A percentile compares a stretch with the other conserved stretches of the same genome.
These are phyloP conservation scores for Vigna mungo DNA, from an alignment of 306 rosid genomes.

Conservation along the genomic window DNA sequence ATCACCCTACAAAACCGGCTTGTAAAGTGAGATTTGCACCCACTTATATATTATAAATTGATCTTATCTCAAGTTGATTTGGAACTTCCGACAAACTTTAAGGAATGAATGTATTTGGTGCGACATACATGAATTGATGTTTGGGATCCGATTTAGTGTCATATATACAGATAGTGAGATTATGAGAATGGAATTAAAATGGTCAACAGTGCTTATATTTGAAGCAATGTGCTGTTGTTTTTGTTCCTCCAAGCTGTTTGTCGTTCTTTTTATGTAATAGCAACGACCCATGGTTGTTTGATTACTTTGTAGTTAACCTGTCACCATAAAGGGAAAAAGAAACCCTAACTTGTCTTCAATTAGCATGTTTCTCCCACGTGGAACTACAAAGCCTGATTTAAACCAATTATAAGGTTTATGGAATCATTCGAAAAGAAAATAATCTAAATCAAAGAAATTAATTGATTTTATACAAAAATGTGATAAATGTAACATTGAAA, in stretches of 20 bases:
- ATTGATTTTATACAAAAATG: no score
- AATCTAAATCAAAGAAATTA: no score
- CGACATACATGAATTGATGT: neutral
- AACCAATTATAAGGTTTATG: neutral
- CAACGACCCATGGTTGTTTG: neutral
- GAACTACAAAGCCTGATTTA: neutral
- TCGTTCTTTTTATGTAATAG: neutral
- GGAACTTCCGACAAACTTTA: neutral
- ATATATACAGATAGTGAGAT: neutral
- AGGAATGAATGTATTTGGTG: slow-evolving; percentile 5
- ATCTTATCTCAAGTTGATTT: no score
- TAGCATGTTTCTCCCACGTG: neutral
- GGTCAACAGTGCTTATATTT: slow-evolving; percentile 21
- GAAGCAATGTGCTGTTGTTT: slow-evolving; percentile 16
- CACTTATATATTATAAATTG: no score
- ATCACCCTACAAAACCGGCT: no score
- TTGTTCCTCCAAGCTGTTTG: neutral
- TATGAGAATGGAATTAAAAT: neutral
- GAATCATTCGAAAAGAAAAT: neutral
- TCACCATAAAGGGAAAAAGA: slow-evolving; percentile 6
- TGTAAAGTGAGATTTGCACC: no score
- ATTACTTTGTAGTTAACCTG: slow-evolving; percentile 25
- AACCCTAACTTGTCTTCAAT: neutral
- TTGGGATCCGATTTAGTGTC: neutral
- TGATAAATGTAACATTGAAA: no score